These are phyloP conservation scores for Teunomyces cretensis DNA, from an alignment of 805 yeast genomes.

Conservation along the genomic window DNA sequence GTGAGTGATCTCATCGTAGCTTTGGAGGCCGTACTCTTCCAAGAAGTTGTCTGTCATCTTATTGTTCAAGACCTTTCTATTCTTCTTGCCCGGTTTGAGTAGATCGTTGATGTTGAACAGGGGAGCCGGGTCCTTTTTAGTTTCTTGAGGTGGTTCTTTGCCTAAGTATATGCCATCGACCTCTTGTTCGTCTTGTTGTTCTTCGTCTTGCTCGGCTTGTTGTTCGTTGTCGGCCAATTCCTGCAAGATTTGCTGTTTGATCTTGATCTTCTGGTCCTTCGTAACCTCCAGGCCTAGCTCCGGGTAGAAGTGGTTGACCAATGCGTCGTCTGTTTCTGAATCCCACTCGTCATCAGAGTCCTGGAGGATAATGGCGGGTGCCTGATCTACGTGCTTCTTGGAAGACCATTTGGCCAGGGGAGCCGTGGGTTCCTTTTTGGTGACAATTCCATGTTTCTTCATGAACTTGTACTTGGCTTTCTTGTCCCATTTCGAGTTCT, in stretches of 20 bases:
- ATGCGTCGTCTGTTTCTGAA: conserved; percentile 37
- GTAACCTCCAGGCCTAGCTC: conserved; percentile 36
- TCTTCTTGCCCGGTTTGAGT: conserved; percentile 17
- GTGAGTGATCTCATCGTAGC: conserved; percentile 28
- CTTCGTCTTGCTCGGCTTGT: conserved; percentile 11
- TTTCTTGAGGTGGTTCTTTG: neutral
- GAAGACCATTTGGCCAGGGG: conserved; percentile 35
- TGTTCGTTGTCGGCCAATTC: conserved; percentile 21
- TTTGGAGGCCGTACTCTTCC: conserved; percentile 39
- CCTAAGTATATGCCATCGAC: conserved; percentile 5
- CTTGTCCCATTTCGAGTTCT: conserved; percentile 45
- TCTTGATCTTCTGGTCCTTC: conserved; percentile 33
- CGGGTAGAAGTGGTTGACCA: conserved; percentile 42
- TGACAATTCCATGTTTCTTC: conserved; percentile 38
- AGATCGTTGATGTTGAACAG: conserved; percentile 22
- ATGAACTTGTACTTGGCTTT: conserved; percentile 40
- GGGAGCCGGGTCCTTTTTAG: conserved; percentile 7
- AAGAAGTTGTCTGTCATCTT: conserved; percentile 32
- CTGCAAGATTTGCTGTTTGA: conserved; percentile 34
- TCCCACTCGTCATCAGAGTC: conserved; percentile 41
- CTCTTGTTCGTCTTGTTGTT: conserved; percentile 4
- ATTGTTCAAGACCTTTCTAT: conserved; percentile 29
- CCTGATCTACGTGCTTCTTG: conserved; percentile 16
- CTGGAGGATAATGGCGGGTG: conserved; percentile 18
- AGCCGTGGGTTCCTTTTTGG: conserved; percentile 13